Conservation (phyloP, 2,329 filamentous ascomycete species). For the Basipetospora chlamydospora region DNA sequence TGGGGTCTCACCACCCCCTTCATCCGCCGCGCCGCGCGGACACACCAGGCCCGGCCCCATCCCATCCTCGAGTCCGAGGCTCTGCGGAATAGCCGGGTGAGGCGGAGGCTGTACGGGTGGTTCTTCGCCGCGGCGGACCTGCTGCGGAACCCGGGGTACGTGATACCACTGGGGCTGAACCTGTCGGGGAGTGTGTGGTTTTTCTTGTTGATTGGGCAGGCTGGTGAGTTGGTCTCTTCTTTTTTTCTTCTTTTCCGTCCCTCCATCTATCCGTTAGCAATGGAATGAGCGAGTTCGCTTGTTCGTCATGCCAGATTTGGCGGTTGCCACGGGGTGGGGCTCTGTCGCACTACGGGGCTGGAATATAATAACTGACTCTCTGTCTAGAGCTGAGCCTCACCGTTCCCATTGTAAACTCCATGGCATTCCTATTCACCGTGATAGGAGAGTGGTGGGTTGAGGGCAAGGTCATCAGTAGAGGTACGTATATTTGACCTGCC, state of each 20-base stretch:
- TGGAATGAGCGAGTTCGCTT: too few relatives aligned
- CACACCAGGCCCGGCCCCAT: conserved; percentile 52
- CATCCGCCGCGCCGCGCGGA: conserved; percentile 71
- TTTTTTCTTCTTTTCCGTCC: conserved; percentile 1
- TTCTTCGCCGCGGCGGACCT: conserved; percentile 68
- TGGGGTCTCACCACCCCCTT: conserved; percentile 92
- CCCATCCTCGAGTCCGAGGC: conserved; percentile 35
- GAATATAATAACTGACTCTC: not conserved
- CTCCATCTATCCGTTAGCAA: too few relatives aligned
- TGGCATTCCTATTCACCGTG: conserved; percentile 93
- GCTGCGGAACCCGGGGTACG: conserved; percentile 68
- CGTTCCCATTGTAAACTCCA: conserved; percentile 85
- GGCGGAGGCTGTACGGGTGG: conserved; percentile 45
- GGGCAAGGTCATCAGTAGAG: conserved; percentile 71
- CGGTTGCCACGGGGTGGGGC: too few relatives aligned
- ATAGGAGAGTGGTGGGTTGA: conserved; percentile 92
- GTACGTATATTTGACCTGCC: conserved; percentile 37
- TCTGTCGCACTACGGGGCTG: too few relatives aligned
- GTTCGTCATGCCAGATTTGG: too few relatives aligned
- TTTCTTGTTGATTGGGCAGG: conserved; percentile 82
- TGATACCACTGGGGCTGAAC: conserved; percentile 72
- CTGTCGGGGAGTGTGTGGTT: conserved; percentile 94
- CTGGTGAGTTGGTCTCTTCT: conserved; percentile 44
- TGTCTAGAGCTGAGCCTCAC: conserved; percentile 74
- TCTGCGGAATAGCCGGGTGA: conserved; percentile 44